Evolutionary conservation across 2,329 filamentous ascomycete species (phyloP), one percentile per base, ranked within the genome.

Genomic region (Sphaceloma murrayae): DNA sequence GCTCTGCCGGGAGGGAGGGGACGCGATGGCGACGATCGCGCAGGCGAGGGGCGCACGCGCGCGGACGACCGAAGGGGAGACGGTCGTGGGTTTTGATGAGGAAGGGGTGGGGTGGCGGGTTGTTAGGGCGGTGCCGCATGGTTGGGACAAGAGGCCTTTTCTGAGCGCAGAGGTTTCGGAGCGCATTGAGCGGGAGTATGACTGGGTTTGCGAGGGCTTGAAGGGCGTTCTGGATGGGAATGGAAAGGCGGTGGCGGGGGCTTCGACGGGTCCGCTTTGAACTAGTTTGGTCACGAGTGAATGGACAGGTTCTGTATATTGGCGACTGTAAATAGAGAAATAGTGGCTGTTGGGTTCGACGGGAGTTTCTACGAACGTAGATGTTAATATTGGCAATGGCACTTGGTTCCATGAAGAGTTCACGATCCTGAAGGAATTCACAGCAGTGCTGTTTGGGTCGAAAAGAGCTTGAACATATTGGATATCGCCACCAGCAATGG

Each of bases 141-240:
- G 70, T 0, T 82, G 78, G 71, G 78, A 82, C 53, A 82, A 82
- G 61, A 72, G 72, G 19, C 76, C 77, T 0, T 80, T 78, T 53
- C 77, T 75, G 3, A 56, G 75, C 17, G 68, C 66, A 45, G 1
- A 17, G 36, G 69, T 69, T 24, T 69, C 69, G 2, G 62, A 64
- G 1, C 68, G 69, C 17, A 68, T 73, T n/a, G 62, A 71, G 51
- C 62, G 67, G 44, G 62, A 77, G 47, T 80, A 80, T 53, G 52
- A 62, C 29, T 64, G 71, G 49, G 76, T 74, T 34, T 75, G 73
- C 48, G 63, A 59, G 49, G 65, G 69, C 56, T 54, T 78, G 53
- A 65, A 61, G 52, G 60, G 63, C 43, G 67, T 72, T 0, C 66
- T 69, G 56, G 36, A 39, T 21, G 34, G 31, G 9, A 33, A 51